Conservation (phyloP, 1,139 yeast genomes). For the Spencermartinsiella ligniputridi region DNA sequence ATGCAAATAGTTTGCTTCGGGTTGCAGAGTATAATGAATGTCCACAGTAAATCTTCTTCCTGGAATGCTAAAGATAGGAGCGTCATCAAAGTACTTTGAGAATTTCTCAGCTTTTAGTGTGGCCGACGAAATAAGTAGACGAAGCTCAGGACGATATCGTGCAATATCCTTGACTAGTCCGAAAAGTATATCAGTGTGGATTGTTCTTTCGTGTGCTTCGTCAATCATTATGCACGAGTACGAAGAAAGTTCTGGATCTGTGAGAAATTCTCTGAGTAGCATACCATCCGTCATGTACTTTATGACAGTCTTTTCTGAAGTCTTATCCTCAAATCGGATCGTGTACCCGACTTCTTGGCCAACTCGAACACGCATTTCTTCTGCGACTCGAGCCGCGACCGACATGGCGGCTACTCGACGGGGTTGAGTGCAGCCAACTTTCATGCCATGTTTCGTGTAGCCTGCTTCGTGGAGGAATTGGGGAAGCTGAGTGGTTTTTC, state of each 20-base stretch:
- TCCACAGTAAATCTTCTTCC: slow-evolving; percentile 90
- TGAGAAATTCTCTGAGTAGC: slow-evolving; percentile 76
- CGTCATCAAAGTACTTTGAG: slow-evolving; percentile 69
- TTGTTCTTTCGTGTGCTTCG: slow-evolving; percentile 94
- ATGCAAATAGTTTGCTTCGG: slow-evolving; percentile 84
- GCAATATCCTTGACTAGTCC: slow-evolving; percentile 76
- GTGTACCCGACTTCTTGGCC: slow-evolving; percentile 87
- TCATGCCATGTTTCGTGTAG: slow-evolving; percentile 48
- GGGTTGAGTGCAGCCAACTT: slow-evolving; percentile 92
- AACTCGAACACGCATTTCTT: slow-evolving; percentile 66
- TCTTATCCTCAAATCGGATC: slow-evolving; percentile 77
- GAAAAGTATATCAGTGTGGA: slow-evolving; percentile 84
- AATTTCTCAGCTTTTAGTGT: slow-evolving; percentile 89
- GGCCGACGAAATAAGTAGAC: slow-evolving; percentile 82
- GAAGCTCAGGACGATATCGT: slow-evolving; percentile 59
- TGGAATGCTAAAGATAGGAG: slow-evolving; percentile 82
- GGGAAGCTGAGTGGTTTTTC: slow-evolving; percentile 93
- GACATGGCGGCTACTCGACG: slow-evolving; percentile 94
- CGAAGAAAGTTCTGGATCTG: slow-evolving; percentile 61
- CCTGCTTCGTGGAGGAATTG: slow-evolving; percentile 86
- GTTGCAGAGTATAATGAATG: slow-evolving; percentile 76
- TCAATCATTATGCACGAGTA: slow-evolving; percentile 89
- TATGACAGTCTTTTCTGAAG: slow-evolving; percentile 58
- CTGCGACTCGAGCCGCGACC: slow-evolving; percentile 87
- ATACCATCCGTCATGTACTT: slow-evolving; percentile 96